A percentile compares a stretch with the other conserved stretches of the same genome.
phyloP scores from a whole-genome alignment of 306 rosid genomes.

The Prunus fruticosa region DNA sequence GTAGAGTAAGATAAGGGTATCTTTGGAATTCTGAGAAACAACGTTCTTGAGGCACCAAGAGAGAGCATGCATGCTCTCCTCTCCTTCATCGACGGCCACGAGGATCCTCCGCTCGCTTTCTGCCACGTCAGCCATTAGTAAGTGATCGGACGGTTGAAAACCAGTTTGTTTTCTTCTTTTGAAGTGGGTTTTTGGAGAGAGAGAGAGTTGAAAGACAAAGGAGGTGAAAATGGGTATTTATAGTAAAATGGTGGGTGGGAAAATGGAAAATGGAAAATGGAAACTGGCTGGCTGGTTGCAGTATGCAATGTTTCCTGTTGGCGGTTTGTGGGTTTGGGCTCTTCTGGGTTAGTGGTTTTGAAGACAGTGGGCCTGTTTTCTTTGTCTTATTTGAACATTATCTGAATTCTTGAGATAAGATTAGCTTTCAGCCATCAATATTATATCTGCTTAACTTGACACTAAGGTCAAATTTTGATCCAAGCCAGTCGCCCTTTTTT shows the following conservation, averaged over 20 bases:
- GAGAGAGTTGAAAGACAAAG: neutral
- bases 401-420: neutral
- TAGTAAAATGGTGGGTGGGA: neutral
- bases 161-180: too few species aligned
- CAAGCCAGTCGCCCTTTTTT: neutral
- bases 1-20: constrained; percentile 61
- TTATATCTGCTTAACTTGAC: neutral
- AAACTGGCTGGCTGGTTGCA: neutral
- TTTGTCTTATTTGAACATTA: neutral
- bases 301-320: constrained; percentile 19
- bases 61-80: constrained; percentile 81
- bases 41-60: constrained; percentile 80
- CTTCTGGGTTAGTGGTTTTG: constrained; percentile 22
- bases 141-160: constrained; percentile 9
- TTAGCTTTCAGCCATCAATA: too few species aligned
- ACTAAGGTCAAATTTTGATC: too few species aligned
- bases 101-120: constrained; percentile 56
- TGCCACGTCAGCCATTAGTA: constrained; percentile 42
- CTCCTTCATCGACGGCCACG: constrained; percentile 85
- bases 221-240: constrained; percentile 1
- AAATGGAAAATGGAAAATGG: neutral
- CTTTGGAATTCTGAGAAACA: constrained; percentile 45
- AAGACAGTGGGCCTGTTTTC: constrained; percentile 4
- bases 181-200: neutral
- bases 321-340: constrained; percentile 38